phyloP scores from a whole-genome alignment of 768 basidiomycete genomes.

The Termitomyces sp. region DNA sequence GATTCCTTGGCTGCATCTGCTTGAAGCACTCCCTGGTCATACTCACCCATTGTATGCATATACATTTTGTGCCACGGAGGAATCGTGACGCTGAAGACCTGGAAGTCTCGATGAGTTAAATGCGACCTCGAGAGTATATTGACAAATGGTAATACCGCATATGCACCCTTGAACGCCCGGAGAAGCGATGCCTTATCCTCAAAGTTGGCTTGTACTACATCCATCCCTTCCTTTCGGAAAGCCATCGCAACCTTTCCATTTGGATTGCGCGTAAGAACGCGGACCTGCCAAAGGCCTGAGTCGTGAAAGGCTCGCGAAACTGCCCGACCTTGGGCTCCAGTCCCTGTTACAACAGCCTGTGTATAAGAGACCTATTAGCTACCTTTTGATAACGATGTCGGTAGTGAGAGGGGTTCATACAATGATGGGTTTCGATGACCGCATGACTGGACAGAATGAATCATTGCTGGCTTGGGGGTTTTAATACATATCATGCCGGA shows the following conservation, averaged over 20 bases:
- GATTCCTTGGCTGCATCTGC: slow-evolving; percentile 17
- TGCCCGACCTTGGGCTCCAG: slow-evolving; percentile 15
- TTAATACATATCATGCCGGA: too few relatives aligned
- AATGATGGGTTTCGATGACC: slow-evolving; percentile 9
- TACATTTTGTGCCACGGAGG: slow-evolving; percentile 17
- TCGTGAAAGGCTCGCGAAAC: slow-evolving; percentile 15
- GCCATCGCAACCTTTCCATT: slow-evolving; percentile 3
- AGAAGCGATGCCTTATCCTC: slow-evolving; percentile 13
- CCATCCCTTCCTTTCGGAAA: slow-evolving; percentile 12
- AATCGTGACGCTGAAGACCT: slow-evolving; percentile 19
- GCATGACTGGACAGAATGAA: not conserved
- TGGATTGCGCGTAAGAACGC: slow-evolving; percentile 16
- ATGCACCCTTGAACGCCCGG: slow-evolving; percentile 14
- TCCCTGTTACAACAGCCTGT: slow-evolving; percentile 17
- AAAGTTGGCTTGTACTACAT: slow-evolving; percentile 13
- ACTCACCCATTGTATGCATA: slow-evolving; percentile 12
- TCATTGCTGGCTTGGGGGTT: not conserved
- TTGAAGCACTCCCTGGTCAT: slow-evolving; percentile 17
- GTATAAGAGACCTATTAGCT: not conserved
- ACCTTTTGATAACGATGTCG: not conserved
- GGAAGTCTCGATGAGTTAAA: not conserved
- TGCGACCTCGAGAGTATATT: not conserved
- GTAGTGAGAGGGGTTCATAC: not conserved
- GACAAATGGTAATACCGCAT: slow-evolving; percentile 1
- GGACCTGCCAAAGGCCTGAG: slow-evolving; percentile 17